Evolutionary conservation across 2,329 filamentous ascomycete genomes (phyloP).

Genomic region (Thielaviopsis euricoi): DNA sequence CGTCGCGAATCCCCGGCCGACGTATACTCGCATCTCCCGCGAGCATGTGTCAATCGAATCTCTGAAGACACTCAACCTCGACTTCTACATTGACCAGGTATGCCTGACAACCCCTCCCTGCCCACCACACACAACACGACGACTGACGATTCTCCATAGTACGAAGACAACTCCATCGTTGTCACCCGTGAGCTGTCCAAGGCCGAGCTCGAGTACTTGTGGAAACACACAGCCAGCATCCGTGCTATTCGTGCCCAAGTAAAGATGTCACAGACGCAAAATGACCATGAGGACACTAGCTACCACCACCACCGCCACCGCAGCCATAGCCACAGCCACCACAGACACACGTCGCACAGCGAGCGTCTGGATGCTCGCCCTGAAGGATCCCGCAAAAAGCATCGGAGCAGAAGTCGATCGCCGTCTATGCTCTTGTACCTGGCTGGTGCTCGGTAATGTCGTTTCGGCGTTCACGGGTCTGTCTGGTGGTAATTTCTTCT

Average conservation of each 20-base stretch:
- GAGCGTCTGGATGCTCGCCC: conserved; percentile 24
- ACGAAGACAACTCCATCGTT: conserved; percentile 53
- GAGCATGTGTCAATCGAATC: conserved; percentile 47
- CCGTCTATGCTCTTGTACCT: conserved; percentile 40
- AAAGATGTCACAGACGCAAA: conserved; percentile 16
- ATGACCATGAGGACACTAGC: conserved; percentile 32
- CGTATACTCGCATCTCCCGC: conserved; percentile 47
- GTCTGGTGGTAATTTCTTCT: background rate
- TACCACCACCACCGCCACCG: conserved; percentile 26
- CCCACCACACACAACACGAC: background rate
- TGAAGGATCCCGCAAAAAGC: conserved; percentile 43
- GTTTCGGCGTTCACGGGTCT: background rate
- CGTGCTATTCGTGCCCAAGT: conserved; percentile 31
- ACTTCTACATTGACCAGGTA: conserved; percentile 41
- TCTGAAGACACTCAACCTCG: conserved; percentile 35
- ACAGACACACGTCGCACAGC: background rate
- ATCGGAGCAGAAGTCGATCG: conserved; percentile 38
- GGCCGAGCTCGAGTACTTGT: conserved; percentile 54
- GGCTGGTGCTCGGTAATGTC: conserved; percentile 27
- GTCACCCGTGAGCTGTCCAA: conserved; percentile 61
- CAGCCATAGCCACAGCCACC: conserved; percentile 11
- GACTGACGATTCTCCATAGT: background rate
- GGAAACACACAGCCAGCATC: conserved; percentile 50
- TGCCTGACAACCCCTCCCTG: conserved; percentile 15
- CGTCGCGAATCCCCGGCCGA: conserved; percentile 23